Evolutionary conservation across 345 rosid species (phyloP).

Genomic region (Raphanus sativus): DNA sequence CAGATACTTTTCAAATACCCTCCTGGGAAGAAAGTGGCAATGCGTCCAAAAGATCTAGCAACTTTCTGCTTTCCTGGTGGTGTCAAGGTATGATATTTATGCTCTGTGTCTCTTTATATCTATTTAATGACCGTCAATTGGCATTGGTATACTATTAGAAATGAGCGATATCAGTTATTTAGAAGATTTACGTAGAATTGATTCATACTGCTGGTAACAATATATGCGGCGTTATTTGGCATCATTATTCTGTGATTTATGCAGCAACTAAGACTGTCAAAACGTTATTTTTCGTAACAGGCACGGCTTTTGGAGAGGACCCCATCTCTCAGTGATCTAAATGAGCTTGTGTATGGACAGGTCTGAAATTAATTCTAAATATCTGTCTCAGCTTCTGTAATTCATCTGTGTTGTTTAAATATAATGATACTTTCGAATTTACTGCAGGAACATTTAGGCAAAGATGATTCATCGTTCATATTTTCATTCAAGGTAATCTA

Average conservation of each 20-base stretch:
- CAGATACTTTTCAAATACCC: conserved; percentile 92
- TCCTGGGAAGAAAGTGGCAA: conserved; percentile 76
- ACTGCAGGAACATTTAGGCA: conserved; percentile 83
- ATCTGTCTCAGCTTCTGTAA: conserved; percentile 21
- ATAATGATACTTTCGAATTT: conserved; percentile 15
- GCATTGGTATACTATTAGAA: conserved; percentile 7
- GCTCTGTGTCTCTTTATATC: conserved; percentile 3
- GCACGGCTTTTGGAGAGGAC: conserved; percentile 82
- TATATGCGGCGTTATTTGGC: neutral
- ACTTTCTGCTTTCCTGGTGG: conserved; percentile 96
- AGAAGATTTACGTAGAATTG: neutral
- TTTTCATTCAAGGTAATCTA: conserved; percentile 79
- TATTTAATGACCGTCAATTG: neutral
- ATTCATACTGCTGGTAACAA: neutral
- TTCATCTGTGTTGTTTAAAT: neutral
- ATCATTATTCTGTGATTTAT: conserved; percentile 9
- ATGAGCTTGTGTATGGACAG: conserved; percentile 95
- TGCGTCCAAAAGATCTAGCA: conserved; percentile 83
- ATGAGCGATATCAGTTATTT: neutral
- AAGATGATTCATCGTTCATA: conserved; percentile 81
- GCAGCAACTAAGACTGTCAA: conserved; percentile 18
- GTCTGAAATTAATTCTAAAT: conserved; percentile 39
- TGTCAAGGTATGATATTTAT: conserved; percentile 62
- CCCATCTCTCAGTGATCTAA: conserved; percentile 92
- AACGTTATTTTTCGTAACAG: conserved; percentile 42